Conservation (phyloP, 2,329 filamentous ascomycete genomes). For the Cordyceps fumosorosea region DNA sequence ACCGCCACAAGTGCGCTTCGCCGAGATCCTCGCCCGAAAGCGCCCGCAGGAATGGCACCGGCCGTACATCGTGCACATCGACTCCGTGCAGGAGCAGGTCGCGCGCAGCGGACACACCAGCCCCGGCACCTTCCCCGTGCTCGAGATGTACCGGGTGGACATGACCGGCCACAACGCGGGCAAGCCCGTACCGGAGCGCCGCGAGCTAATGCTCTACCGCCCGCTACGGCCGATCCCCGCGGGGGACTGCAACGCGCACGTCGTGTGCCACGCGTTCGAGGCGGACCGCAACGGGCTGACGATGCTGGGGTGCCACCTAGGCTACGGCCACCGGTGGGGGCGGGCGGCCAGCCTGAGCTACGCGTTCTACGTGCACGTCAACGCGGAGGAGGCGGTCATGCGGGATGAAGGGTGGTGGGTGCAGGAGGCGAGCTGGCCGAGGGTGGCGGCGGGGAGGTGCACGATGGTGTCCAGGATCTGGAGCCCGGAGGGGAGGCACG, state of each 20-base stretch:
- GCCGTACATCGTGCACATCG: slow-evolving; percentile 40
- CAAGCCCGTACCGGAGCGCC: slow-evolving; percentile 36
- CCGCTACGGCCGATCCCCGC: slow-evolving; percentile 36
- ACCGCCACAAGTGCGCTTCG: slow-evolving; percentile 38
- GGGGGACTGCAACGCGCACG: slow-evolving; percentile 37
- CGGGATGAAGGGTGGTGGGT: slow-evolving; percentile 45
- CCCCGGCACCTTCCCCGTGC: slow-evolving; percentile 39
- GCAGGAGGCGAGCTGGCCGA: slow-evolving; percentile 44
- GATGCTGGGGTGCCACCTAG: slow-evolving; percentile 43
- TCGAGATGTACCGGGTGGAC: slow-evolving; percentile 51
- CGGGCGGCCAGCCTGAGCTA: slow-evolving; percentile 43
- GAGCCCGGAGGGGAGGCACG: slow-evolving; percentile 46
- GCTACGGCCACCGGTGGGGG: slow-evolving; percentile 36
- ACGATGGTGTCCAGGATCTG: slow-evolving; percentile 45
- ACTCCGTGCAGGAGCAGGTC: slow-evolving; percentile 27
- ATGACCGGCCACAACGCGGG: slow-evolving; percentile 39
- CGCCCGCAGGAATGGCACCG: slow-evolving; percentile 37
- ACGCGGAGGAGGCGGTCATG: slow-evolving; percentile 43
- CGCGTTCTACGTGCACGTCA: slow-evolving; percentile 46
- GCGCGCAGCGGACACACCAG: slow-evolving; percentile 27
- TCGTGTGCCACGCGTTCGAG: slow-evolving; percentile 43
- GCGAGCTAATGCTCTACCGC: slow-evolving; percentile 45
- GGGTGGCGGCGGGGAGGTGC: slow-evolving; percentile 39
- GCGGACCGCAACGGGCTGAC: slow-evolving; percentile 49
- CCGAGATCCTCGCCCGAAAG: slow-evolving; percentile 30